phyloP scores from a whole-genome alignment of 208 protist genomes.

The Leishmania gerbilli region DNA sequence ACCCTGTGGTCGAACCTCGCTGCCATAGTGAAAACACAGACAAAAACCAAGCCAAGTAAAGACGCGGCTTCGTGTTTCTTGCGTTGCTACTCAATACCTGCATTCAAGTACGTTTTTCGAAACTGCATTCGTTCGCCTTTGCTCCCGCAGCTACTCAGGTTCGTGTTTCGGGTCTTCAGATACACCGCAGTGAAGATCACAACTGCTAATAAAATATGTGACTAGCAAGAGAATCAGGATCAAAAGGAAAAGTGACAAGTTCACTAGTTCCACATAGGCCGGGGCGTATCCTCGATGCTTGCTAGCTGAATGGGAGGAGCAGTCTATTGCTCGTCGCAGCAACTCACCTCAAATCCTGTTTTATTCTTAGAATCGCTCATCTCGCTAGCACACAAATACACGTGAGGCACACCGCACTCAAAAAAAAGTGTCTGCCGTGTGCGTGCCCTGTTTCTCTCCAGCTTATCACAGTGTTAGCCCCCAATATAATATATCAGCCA shows the following conservation, averaged over 20 bases:
- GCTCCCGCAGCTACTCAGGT: background rate
- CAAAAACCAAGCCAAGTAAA: too few relatives aligned
- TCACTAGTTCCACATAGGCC: background rate
- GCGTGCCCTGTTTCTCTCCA: background rate
- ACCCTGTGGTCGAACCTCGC: background rate
- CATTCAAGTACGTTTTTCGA: background rate
- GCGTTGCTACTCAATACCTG: background rate
- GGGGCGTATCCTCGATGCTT: background rate
- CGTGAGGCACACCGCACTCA: background rate
- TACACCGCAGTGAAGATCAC: conserved; percentile 1
- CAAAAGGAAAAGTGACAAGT: background rate
- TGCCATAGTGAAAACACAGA: background rate
- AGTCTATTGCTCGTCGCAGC: background rate
- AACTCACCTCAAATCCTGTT: background rate
- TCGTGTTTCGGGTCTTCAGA: background rate
- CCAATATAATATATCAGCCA: conserved; percentile 1
- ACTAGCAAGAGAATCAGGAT: conserved; percentile 9
- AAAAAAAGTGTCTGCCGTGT: background rate
- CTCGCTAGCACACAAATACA: background rate
- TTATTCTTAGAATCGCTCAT: too few relatives aligned
- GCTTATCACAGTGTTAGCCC: background rate
- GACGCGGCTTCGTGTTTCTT: background rate
- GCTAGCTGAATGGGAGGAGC: background rate
- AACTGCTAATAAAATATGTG: conserved; percentile 17
- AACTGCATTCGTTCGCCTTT: conserved; percentile 2